These are phyloP conservation scores for Serendipita sp. DNA, from an alignment of 768 basidiomycete genomes.

Conservation along the genomic window DNA sequence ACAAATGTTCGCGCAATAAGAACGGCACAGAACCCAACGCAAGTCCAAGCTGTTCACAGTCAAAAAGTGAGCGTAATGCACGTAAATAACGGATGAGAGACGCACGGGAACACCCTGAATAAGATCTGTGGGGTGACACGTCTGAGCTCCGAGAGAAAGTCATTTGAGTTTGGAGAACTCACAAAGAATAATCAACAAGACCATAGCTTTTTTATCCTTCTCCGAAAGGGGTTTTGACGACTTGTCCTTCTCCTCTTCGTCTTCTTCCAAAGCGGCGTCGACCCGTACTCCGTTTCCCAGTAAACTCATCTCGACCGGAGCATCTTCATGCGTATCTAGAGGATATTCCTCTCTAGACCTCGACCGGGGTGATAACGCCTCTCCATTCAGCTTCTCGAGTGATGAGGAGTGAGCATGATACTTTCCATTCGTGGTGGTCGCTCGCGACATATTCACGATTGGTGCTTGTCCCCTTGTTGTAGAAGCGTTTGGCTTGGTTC, in stretches of 20 bases:
- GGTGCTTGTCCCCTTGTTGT: not conserved
- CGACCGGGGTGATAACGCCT: not conserved
- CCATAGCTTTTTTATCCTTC: constrained; percentile 74
- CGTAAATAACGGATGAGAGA: not conserved
- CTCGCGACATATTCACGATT: not conserved
- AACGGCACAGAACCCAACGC: constrained; percentile 48
- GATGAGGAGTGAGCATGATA: not conserved
- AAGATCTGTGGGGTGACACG: constrained; percentile 20
- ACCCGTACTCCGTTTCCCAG: not conserved
- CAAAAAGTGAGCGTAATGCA: constrained; percentile 2
- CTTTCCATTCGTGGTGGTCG: not conserved
- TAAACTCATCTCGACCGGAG: not conserved
- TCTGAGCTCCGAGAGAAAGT: not conserved
- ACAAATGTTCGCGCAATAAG: constrained; percentile 37
- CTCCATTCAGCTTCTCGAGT: not conserved
- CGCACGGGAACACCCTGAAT: constrained; percentile 79
- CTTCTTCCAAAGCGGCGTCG: not conserved
- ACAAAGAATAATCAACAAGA: constrained; percentile 76
- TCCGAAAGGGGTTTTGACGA: constrained; percentile 28
- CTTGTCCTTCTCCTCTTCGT: constrained; percentile 1
- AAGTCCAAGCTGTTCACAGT: constrained; percentile 48
- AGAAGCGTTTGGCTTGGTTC: not conserved
- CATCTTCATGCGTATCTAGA: not conserved
- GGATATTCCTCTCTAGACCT: not conserved
- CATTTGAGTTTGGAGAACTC: constrained; percentile 22